These are phyloP conservation scores for Penicillium sp. DNA, from an alignment of 2,329 filamentous ascomycete genomes.

Conservation along the genomic window DNA sequence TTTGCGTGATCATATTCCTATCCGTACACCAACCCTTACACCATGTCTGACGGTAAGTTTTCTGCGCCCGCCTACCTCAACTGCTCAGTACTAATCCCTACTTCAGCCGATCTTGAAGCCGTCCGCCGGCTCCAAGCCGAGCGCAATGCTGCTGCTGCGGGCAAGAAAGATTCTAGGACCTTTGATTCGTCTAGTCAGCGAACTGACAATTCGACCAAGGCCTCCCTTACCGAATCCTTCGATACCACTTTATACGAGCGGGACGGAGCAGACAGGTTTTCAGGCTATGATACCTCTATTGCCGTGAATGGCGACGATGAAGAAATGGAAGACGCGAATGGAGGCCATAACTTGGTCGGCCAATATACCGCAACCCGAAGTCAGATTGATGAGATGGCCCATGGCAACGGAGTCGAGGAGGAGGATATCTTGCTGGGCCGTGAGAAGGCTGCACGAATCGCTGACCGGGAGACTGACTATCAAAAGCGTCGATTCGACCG, in stretches of 20 bases:
- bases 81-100: conserved; percentile 24
- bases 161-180: conserved; percentile 77
- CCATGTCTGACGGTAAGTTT: conserved; percentile 47
- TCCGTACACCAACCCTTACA: conserved; percentile 26
- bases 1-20: conserved; percentile 27
- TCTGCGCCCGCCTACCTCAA: conserved; percentile 11
- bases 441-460: conserved; percentile 87
- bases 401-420: conserved; percentile 81
- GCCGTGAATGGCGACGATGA: conserved; percentile 76
- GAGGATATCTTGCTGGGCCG: conserved; percentile 82
- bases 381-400: conserved; percentile 92
- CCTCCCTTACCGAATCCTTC: conserved; percentile 81
- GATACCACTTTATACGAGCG: conserved; percentile 85
- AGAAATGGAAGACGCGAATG: conserved; percentile 73
- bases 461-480: conserved; percentile 93
- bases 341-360: conserved; percentile 76
- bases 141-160: conserved; percentile 77
- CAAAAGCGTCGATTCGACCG: conserved; percentile 94
- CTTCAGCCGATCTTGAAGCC: conserved; percentile 74
- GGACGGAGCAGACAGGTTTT: conserved; percentile 74
- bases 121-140: conserved; percentile 87
- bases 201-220: conserved; percentile 81
- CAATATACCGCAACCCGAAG: conserved; percentile 93
- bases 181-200: conserved; percentile 79
- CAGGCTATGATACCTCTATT: conserved; percentile 88